Conservation (phyloP, 2,329 filamentous ascomycete species). For the Sarocladium strictum region DNA sequence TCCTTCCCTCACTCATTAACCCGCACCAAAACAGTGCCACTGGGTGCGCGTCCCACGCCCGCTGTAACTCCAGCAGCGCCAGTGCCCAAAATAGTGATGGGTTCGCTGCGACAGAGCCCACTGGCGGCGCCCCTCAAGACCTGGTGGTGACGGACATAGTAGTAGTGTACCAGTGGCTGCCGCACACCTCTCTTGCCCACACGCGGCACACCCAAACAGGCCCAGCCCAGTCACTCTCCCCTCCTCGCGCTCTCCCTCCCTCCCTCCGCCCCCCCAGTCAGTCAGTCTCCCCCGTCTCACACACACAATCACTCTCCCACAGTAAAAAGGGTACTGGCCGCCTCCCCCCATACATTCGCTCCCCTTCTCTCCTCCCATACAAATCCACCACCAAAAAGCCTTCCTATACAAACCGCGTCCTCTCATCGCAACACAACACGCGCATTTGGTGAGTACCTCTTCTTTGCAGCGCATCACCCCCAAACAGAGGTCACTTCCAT, state of each 20-base stretch:
- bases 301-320: constrained; percentile 56
- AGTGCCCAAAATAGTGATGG: not conserved
- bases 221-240: constrained; percentile 7
- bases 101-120: not conserved
- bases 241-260: not conserved
- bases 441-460: constrained; percentile 48
- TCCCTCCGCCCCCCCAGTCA: constrained; percentile 8
- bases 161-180: constrained; percentile 2
- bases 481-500: constrained; percentile 12
- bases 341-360: constrained; percentile 49
- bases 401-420: constrained; percentile 44
- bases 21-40: not conserved
- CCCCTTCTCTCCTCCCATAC: constrained; percentile 55
- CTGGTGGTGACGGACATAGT: not conserved
- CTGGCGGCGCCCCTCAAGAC: not conserved
- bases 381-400: constrained; percentile 48
- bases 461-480: constrained; percentile 21
- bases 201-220: constrained; percentile 8
- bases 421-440: constrained; percentile 38
- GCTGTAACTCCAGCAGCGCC: constrained; percentile 1
- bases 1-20: not conserved
- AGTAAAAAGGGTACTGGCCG: constrained; percentile 57
- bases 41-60: not conserved
- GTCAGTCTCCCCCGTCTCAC: constrained; percentile 18
- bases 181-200: constrained; percentile 6